These are phyloP conservation scores for Ogataea siamensis DNA, from an alignment of 805 yeast species.

Conservation along the genomic window DNA sequence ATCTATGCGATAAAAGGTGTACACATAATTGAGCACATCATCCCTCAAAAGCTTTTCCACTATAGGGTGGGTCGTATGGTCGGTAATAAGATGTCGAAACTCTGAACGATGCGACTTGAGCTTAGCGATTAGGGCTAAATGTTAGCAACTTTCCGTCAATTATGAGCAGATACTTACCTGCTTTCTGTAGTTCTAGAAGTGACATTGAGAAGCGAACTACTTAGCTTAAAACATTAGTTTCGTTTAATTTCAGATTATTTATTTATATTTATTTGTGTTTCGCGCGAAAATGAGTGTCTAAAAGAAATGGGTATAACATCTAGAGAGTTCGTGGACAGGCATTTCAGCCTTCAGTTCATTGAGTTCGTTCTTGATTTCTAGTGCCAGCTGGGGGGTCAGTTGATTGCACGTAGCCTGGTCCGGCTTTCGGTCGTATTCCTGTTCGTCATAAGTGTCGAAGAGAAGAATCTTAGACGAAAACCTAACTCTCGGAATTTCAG, in stretches of 20 bases:
- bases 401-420: constrained; percentile 91
- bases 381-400: constrained; percentile 82
- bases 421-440: constrained; percentile 90
- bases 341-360: constrained; percentile 75
- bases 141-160: no score
- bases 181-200: constrained; percentile 27
- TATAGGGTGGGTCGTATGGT: constrained; percentile 29
- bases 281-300: constrained; percentile 29
- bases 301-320: constrained; percentile 81
- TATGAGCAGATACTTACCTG: constrained; percentile 25
- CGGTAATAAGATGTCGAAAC: constrained; percentile 33
- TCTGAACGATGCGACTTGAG: constrained; percentile 20
- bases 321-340: constrained; percentile 79
- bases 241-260: constrained; percentile 2
- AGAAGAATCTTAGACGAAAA: constrained; percentile 82
- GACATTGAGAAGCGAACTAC: constrained; percentile 9
- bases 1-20: constrained; percentile 32
- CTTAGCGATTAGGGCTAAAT: constrained; percentile 20
- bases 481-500: constrained; percentile 31
- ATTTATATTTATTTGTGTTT: constrained; percentile 3
- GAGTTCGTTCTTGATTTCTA: constrained; percentile 80
- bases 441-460: constrained; percentile 78
- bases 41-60: constrained; percentile 27
- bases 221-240: background rate
- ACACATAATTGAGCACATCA: constrained; percentile 31